Base-by-base conservation (phyloP, 768 basidiomycete genomes). In the Kwoniella botswanensis region DNA sequence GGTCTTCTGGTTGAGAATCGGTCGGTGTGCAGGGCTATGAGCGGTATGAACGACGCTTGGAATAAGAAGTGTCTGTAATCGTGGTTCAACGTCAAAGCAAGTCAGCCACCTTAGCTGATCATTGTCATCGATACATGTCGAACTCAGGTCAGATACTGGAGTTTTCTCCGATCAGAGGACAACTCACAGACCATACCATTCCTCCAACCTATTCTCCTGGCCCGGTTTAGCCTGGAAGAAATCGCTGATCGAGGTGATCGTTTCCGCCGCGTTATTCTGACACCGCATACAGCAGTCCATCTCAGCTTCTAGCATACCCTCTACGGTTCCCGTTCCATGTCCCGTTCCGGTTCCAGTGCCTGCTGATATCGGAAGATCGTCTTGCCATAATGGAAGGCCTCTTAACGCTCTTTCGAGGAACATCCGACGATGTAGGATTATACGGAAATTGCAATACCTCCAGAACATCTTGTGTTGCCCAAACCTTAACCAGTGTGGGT, bases 151-250 rank as follows among this genome's bases (percentile, higher is more conserved):
- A 26, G 24, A 26, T 26, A 26, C 24, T 26, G 24, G 24, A 26
- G 24, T 26, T 26, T 1, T 26, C 24, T 26, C 24, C 2, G 24
- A 26, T 26, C 24, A 26, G 24, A 26, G 24, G 24, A 26, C 24
- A 17, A 68, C 66, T 68, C 66, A 68, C 66, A 68, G n/a, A 24
- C 66, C 66, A 52, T 68, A 68, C 66, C 66, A 68, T 26, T 43
- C 55, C 41, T 68, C 66, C 15, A 68, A 46, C 17, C 66, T n/a
- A 46, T 68, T 68, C 13, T 60, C 59, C 15, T n/a, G 29, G 4
- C 44, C 55, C 9, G 46, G 21, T 50, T 29, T 46, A 59, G 5
- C 29, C 18, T 24, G 17, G 26, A 68, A 68, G 44, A 59, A 68
- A 9, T 60, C 35, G 24, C 50, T 26, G 9, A 68, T 68, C 13